A percentile compares a stretch with the other conserved stretches of the same genome.
Conservation (phyloP, 352 stramenopile species). For the Globisporangium nagaii region DNA sequence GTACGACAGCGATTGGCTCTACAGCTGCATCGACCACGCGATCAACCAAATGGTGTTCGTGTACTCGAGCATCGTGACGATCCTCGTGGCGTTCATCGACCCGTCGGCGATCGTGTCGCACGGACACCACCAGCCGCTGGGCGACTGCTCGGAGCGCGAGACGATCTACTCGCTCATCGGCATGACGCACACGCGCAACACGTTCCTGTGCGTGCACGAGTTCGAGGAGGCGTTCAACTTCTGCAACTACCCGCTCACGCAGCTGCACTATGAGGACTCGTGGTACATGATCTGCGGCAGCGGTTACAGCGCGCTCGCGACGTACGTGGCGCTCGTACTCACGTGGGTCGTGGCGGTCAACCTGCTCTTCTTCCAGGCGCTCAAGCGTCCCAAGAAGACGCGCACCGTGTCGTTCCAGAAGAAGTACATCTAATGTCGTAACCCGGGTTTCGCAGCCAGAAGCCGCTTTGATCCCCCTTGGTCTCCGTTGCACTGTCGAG, state of each 20-base stretch:
- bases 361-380: constrained; percentile 47
- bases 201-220: constrained; percentile 69
- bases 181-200: constrained; percentile 45
- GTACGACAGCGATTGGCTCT: constrained; percentile 82
- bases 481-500: too few relatives aligned
- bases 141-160: constrained; percentile 61
- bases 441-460: background rate
- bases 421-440: constrained; percentile 22
- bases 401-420: constrained; percentile 52
- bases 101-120: constrained; percentile 69
- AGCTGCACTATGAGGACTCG: constrained; percentile 63
- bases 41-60: constrained; percentile 80
- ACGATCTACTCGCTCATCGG: constrained; percentile 57
- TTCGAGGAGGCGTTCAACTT: constrained; percentile 84
- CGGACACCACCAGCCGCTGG: constrained; percentile 65
- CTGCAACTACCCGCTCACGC: constrained; percentile 74
- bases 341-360: constrained; percentile 13
- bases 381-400: constrained; percentile 66
- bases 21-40: constrained; percentile 70
- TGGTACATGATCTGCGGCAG: constrained; percentile 86
- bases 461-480: too few relatives aligned
- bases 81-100: constrained; percentile 60
- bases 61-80: constrained; percentile 47
- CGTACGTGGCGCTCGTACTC: constrained; percentile 47
- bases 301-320: constrained; percentile 47